phyloP scores from a whole-genome alignment of 2,329 filamentous ascomycete genomes.

The Colletotrichum eleusines region DNA sequence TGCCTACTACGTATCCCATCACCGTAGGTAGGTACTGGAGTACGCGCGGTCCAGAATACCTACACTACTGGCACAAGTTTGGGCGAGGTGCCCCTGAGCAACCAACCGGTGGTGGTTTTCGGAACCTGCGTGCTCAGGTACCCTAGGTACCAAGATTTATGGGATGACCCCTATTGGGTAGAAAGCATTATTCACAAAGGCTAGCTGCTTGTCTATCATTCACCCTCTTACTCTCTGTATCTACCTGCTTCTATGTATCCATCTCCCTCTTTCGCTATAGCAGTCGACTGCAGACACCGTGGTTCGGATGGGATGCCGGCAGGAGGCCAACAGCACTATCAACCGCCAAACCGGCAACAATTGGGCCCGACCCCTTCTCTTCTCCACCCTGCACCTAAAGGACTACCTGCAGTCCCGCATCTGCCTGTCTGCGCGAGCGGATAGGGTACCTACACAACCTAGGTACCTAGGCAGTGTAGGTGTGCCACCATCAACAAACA shows the following conservation, averaged over 20 bases:
- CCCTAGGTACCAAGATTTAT: not conserved
- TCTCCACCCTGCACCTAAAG: not conserved
- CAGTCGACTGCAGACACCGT: not conserved
- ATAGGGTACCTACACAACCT: too few species aligned
- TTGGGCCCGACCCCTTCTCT: too few species aligned
- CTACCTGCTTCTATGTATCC: too few species aligned
- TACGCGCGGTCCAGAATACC: too few species aligned
- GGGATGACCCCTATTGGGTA: too few species aligned
- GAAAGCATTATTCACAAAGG: not conserved
- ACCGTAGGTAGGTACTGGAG: not conserved
- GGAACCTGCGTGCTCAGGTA: not conserved
- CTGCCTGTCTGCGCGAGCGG: not conserved
- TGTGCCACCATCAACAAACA: not conserved
- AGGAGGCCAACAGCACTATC: conserved; percentile 11
- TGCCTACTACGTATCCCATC: not conserved
- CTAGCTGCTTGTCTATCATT: too few species aligned
- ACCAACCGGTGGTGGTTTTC: not conserved
- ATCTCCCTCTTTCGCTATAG: not conserved
- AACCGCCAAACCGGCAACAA: conserved; percentile 25
- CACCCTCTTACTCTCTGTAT: too few species aligned
- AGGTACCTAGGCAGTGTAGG: too few species aligned
- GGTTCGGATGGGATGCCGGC: not conserved
- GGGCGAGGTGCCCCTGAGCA: not conserved
- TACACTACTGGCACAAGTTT: not conserved
- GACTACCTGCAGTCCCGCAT: conserved; percentile 4